Evolutionary conservation across 2,329 filamentous ascomycete species (phyloP).

Genomic region (Arthrobotrys entomopaga): DNA sequence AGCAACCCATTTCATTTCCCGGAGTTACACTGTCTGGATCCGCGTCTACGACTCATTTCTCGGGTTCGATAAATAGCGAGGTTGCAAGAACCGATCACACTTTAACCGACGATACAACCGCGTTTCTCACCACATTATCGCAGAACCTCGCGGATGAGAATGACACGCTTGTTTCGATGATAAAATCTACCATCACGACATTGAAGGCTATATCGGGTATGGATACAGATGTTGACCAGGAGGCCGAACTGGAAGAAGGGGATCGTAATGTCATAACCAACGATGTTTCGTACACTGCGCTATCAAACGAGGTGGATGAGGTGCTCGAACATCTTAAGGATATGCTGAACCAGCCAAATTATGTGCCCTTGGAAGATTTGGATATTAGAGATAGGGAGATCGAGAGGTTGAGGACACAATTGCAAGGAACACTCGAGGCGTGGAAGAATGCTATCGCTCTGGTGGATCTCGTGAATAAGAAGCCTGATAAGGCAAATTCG

Average conservation of each 20-base stretch:
- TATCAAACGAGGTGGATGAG: conserved; percentile 77
- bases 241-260: conserved; percentile 59
- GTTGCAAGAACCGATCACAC: conserved; percentile 71
- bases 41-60: conserved; percentile 38
- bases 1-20: conserved; percentile 62
- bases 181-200: conserved; percentile 76
- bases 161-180: conserved; percentile 77
- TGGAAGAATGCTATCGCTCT: conserved; percentile 90
- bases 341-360: conserved; percentile 92
- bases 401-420: conserved; percentile 79
- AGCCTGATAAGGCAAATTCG: conserved; percentile 77
- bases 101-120: conserved; percentile 85
- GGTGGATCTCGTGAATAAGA: conserved; percentile 90
- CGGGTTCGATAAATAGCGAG: conserved; percentile 57
- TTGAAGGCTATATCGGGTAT: conserved; percentile 76
- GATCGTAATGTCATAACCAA: conserved; percentile 62
- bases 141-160: conserved; percentile 91
- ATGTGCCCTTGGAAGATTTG: conserved; percentile 94
- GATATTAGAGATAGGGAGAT: conserved; percentile 94
- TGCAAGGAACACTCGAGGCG: conserved; percentile 90
- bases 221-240: conserved; percentile 61
- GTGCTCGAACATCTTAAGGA: conserved; percentile 83
- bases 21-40: conserved; percentile 64
- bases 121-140: conserved; percentile 86
- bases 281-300: conserved; percentile 72